Evolutionary conservation across 345 rosid genomes (phyloP).

Genomic region (Odontarrhena argentea): DNA sequence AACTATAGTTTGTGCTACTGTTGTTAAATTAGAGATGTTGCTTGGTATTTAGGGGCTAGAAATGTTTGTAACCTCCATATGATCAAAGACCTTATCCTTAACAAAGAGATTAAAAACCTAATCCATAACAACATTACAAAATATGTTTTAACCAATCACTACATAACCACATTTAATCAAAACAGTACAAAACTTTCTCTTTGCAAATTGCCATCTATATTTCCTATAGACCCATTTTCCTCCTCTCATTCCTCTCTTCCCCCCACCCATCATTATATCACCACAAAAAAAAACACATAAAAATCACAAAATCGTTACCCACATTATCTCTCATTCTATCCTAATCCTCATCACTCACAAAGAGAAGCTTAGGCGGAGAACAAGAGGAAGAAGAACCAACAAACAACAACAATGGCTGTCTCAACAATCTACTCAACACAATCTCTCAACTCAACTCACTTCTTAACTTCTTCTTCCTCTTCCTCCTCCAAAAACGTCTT

Average conservation of each 20-base stretch:
- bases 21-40: background rate
- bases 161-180: slow-evolving; percentile 18
- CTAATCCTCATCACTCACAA: slow-evolving; percentile 39
- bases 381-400: slow-evolving; percentile 22
- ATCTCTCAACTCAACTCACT: slow-evolving; percentile 66
- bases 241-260: slow-evolving; percentile 44
- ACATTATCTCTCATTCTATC: slow-evolving; percentile 38
- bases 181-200: slow-evolving; percentile 30
- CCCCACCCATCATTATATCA: slow-evolving; percentile 33
- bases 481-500: slow-evolving; percentile 55
- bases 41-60: slow-evolving; percentile 18
- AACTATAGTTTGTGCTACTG: too few species aligned
- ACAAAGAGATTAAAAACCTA: slow-evolving; percentile 22
- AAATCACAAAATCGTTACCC: slow-evolving; percentile 33
- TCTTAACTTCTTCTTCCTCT: slow-evolving; percentile 56
- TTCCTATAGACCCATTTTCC: slow-evolving; percentile 39
- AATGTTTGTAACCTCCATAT: slow-evolving; percentile 8
- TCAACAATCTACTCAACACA: slow-evolving; percentile 74
- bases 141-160: slow-evolving; percentile 34
- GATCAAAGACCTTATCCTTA: slow-evolving; percentile 20
- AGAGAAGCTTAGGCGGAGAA: slow-evolving; percentile 43
- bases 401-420: slow-evolving; percentile 56
- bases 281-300: slow-evolving; percentile 35
- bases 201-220: slow-evolving; percentile 55
- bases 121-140: slow-evolving; percentile 8